Percentiles rank a stretch among this genome's conserved stretches.
These are phyloP conservation scores for Pseudonectria buxi DNA, from an alignment of 2,329 filamentous ascomycete species.

Conservation along the genomic window DNA sequence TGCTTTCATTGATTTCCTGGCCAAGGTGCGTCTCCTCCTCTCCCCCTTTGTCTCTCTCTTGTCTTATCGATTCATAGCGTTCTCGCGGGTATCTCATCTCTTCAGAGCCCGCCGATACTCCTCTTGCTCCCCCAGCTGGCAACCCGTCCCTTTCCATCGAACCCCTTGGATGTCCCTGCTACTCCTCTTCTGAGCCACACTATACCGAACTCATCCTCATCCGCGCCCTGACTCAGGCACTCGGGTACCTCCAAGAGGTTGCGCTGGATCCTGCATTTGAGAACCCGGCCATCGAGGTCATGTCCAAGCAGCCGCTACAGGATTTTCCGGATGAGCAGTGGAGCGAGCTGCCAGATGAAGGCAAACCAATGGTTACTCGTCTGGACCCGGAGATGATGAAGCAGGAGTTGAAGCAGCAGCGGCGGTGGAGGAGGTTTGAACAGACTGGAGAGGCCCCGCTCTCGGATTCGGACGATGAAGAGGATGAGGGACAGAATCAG, in stretches of 20 bases:
- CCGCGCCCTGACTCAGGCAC: slow-evolving; percentile 42
- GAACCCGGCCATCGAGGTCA: slow-evolving; percentile 33
- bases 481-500: slow-evolving; percentile 2
- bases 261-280: slow-evolving; percentile 32
- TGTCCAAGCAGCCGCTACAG: slow-evolving; percentile 13
- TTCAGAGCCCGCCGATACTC: slow-evolving; percentile 41
- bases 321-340: slow-evolving; percentile 24
- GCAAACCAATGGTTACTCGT: slow-evolving; percentile 21
- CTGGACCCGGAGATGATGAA: slow-evolving; percentile 15
- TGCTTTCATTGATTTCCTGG: slow-evolving; percentile 43
- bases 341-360: slow-evolving; percentile 22
- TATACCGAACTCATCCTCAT: slow-evolving; percentile 59
- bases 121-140: slow-evolving; percentile 46
- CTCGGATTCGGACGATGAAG: slow-evolving; percentile 14
- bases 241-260: slow-evolving; percentile 56
- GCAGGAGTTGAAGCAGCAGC: slow-evolving; percentile 16
- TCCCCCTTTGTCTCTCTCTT: background rate
- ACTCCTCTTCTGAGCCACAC: slow-evolving; percentile 57
- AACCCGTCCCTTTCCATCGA: slow-evolving; percentile 37
- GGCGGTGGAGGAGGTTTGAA: slow-evolving; percentile 22
- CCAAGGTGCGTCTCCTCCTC: slow-evolving; percentile 34
- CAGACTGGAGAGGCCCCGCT: slow-evolving; percentile 21
- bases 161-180: slow-evolving; percentile 56
- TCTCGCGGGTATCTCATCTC: slow-evolving; percentile 56
- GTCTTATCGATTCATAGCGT: slow-evolving; percentile 34